These are phyloP conservation scores for Globisporangium takayamanum DNA, from an alignment of 352 stramenopile genomes.

Conservation along the genomic window DNA sequence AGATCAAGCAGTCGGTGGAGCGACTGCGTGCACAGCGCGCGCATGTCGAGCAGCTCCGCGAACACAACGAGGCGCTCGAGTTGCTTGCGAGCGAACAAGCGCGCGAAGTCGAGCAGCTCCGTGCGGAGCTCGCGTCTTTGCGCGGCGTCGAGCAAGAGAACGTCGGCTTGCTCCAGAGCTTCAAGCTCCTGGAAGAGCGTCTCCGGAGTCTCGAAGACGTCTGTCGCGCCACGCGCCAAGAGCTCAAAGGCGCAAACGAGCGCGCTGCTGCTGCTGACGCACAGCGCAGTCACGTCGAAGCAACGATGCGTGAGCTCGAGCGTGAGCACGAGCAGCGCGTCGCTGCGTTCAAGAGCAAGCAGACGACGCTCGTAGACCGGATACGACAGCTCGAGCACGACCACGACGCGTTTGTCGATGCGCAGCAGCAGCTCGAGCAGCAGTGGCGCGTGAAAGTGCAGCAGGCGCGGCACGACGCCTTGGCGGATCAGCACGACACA, in stretches of 20 bases:
- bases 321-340: conserved; percentile 27
- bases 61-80: conserved; percentile 38
- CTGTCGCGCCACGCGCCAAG: conserved; percentile 23
- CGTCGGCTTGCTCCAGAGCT: conserved; percentile 39
- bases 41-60: conserved; percentile 43
- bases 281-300: conserved; percentile 29
- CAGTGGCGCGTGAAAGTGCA: conserved; percentile 33
- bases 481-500: conserved; percentile 19
- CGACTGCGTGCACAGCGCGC: conserved; percentile 41
- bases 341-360: conserved; percentile 15
- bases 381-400: conserved; percentile 33
- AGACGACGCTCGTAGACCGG: conserved; percentile 20
- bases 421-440: conserved; percentile 15
- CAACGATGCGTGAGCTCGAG: conserved; percentile 22
- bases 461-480: conserved; percentile 10
- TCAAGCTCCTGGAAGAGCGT: conserved; percentile 49
- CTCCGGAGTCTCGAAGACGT: conserved; percentile 31
- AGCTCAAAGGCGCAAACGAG: conserved; percentile 18
- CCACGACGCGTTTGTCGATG: conserved; percentile 21
- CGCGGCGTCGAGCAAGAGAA: conserved; percentile 49
- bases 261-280: conserved; percentile 20
- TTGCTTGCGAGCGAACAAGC: conserved; percentile 21
- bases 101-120: conserved; percentile 40
- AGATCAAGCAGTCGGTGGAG: conserved; percentile 54
- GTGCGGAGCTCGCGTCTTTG: conserved; percentile 27